phyloP scores from a whole-genome alignment of 2,329 filamentous ascomycete genomes.

The Fusarium sp. region DNA sequence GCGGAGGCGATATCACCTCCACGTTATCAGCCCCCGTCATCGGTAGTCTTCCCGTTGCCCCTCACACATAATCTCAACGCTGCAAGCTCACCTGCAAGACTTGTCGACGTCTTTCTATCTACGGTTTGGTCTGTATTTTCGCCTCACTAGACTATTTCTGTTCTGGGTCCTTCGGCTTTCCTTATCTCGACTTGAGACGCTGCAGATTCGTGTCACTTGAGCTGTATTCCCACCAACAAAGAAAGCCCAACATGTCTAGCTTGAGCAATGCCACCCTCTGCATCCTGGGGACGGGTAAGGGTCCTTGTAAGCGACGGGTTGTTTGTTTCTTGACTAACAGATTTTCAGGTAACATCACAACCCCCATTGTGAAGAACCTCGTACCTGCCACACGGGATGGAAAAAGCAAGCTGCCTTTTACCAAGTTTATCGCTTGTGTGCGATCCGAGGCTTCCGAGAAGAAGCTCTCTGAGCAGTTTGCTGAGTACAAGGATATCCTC shows the following conservation, averaged over 20 bases:
- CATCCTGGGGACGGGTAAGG: slow-evolving; percentile 38
- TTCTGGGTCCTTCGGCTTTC: not conserved
- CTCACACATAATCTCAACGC: not conserved
- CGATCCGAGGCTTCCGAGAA: slow-evolving; percentile 41
- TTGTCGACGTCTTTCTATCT: slow-evolving; percentile 23
- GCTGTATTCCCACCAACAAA: not conserved
- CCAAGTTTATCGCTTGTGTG: slow-evolving; percentile 43
- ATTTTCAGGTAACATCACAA: slow-evolving; percentile 46
- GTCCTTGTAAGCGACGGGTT: rapidly evolving
- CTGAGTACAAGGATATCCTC: slow-evolving; percentile 19
- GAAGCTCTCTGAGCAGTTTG: slow-evolving; percentile 35
- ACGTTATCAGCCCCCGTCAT: slow-evolving; percentile 4
- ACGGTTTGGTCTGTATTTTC: slow-evolving; percentile 20
- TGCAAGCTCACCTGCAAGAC: slow-evolving; percentile 22
- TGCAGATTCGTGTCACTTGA: not conserved
- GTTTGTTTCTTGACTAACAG: not conserved
- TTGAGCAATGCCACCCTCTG: slow-evolving; percentile 36
- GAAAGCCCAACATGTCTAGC: slow-evolving; percentile 25
- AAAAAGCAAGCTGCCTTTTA: slow-evolving; percentile 33
- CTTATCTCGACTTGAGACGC: not conserved
- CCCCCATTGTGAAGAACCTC: slow-evolving; percentile 42
- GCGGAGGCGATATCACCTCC: slow-evolving; percentile 10
- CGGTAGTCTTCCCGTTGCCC: slow-evolving; percentile 27
- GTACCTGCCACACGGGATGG: slow-evolving; percentile 13
- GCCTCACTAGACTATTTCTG: not conserved